Base-by-base conservation (phyloP, 2,329 filamentous ascomycete species). In the Exophiala viscosa region DNA sequence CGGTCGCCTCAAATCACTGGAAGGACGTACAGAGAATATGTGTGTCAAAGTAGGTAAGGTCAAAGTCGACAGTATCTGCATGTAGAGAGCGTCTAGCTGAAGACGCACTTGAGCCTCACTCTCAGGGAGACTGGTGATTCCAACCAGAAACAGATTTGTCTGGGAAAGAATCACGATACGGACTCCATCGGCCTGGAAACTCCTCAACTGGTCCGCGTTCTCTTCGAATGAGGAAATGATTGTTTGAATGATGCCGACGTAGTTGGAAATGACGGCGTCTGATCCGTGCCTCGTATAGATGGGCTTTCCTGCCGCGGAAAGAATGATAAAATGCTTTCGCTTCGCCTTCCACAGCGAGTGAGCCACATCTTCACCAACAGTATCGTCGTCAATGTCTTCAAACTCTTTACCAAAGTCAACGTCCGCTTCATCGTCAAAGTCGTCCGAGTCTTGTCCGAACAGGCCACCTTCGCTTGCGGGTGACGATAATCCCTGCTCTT, bases 271-370 rank as follows among this genome's bases (percentile, higher is more conserved):
- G 39, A 97, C 76, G 49, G 86, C 84, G 60, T 95, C 80, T 62
- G 96, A 90, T 36, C 95, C 93, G 67, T 99, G 92, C 44, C 95
- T 83, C 65, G 90, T 97, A 78, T 92, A 99, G 44, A 99, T 95
- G 9, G 93, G 95, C 69, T 99, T 99, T 15, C 93, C 93, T 8
- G 95, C 92, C 11, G 90, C 92, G 2, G 93, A 97, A 1, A 99
- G 76, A 64, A 99, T 95, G 71, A 99, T 83, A 69, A 96, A 99
- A 71, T 99, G 93, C 71, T 99, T 99, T 58, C 91, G 78, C 73
- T 97, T 97, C 34, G 87, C 83, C 67, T 90, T 93, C 91, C 91
- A 99, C 58, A 84, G 77, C 13, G 76, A 73, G 36, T 96, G 76
- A 20, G 89, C 74, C 42, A 85, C 82, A 74, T 86, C 80, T 5